Evolutionary conservation across 306 rosid species (phyloP).

Genomic region (Glycyrrhiza uralensis): DNA sequence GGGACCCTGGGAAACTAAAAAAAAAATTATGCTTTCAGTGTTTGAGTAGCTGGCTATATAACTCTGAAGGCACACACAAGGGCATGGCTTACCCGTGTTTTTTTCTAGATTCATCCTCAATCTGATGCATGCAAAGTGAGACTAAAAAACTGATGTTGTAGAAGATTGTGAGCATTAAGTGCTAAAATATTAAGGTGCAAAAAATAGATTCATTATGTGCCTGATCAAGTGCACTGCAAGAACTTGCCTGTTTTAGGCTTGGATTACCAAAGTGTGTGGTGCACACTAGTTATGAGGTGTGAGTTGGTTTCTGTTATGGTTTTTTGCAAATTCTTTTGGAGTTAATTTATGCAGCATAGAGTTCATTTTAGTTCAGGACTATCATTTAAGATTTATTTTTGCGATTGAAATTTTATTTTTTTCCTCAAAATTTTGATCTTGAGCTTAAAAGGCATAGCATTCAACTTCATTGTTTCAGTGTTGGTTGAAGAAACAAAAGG

Average conservation of each 20-base stretch:
- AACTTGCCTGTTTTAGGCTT: neutral
- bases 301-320: neutral
- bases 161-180: neutral
- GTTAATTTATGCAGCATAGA: neutral
- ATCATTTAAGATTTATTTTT: neutral
- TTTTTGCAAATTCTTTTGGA: neutral
- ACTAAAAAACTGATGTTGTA: neutral
- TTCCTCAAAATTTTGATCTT: neutral
- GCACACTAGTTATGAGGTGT: neutral
- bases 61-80: neutral
- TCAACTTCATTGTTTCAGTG: constrained; percentile 51
- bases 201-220: neutral
- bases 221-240: neutral
- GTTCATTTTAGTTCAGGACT: neutral
- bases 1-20: no score
- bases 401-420: neutral
- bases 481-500: constrained; percentile 99
- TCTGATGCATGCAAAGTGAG: no score
- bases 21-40: neutral
- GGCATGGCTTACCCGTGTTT: neutral
- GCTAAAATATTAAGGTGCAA: neutral
- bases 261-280: neutral
- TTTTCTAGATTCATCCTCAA: neutral
- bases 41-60: neutral
- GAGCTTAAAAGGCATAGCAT: neutral